Conservation (phyloP, 2,329 filamentous ascomycete genomes). For the Fusarium denticulatum region DNA sequence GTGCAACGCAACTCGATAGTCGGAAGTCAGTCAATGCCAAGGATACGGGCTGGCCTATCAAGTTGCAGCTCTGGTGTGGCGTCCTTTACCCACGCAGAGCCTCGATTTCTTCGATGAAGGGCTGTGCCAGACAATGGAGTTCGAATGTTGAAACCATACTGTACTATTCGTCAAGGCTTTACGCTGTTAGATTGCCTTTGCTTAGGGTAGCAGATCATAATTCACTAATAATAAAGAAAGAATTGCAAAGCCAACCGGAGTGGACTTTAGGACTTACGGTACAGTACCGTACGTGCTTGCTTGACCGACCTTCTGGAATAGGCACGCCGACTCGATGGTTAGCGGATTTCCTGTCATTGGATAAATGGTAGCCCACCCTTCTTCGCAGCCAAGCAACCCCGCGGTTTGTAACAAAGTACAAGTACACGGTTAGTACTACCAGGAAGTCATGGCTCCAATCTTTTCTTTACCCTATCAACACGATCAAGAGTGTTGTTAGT, state of each 20-base stretch:
- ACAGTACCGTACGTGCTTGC: background rate
- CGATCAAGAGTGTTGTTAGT: background rate
- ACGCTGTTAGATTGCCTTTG: background rate
- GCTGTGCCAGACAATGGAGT: background rate
- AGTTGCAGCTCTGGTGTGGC: background rate
- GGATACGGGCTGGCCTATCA: constrained; percentile 26
- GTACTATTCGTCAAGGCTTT: constrained; percentile 1
- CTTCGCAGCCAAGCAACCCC: constrained; percentile 26
- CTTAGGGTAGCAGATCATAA: background rate
- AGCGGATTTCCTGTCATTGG: constrained; percentile 17
- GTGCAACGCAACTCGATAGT: background rate
- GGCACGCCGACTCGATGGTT: constrained; percentile 13
- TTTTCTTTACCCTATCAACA: constrained; percentile 12
- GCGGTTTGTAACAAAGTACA: background rate
- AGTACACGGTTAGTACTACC: background rate
- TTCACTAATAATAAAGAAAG: background rate
- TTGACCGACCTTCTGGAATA: constrained; percentile 28
- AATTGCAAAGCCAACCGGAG: background rate
- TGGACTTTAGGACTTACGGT: background rate
- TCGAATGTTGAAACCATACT: background rate
- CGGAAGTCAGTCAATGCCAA: background rate
- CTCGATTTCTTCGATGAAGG: background rate
- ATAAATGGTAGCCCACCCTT: constrained; percentile 2
- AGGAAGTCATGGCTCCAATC: background rate
- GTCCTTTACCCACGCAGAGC: background rate